Base-by-base conservation (phyloP, 805 yeast genomes). In the Ogataea angusta region DNA sequence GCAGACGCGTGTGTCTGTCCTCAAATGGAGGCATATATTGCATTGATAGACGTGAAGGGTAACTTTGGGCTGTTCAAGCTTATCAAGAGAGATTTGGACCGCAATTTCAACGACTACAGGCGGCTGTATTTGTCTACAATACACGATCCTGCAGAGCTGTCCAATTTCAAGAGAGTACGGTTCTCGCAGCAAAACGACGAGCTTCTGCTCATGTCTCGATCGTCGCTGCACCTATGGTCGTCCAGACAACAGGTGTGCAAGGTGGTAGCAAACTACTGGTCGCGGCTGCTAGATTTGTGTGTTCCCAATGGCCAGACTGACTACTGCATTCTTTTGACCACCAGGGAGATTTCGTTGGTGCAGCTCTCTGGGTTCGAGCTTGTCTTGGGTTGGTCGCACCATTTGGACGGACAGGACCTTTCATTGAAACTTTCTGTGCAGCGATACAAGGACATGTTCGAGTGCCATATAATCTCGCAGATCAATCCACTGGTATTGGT, bases 371-470 rank as follows among this genome's bases (percentile, higher is more conserved):
- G 48, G 12, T 54, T 76, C n/a, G 62, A 62, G 22, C 68, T 84
- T 42, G 44, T 76, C 2, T 52, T 87, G 1, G 74, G 90, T 0
- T 85, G 95, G 90, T 82, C 80, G 45, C 96, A 88, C 59, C 75
- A 64, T 45, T 59, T 84, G 16, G 70, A 72, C 30, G 68, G 73
- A 6, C 47, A 57, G 1, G 95, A 86, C 49, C 71, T 73, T 1
- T 70, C 86, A 0, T 49, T 80, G 40, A 63, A 57, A 37, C 41
- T 83, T 38, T 47, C 57, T 2, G 54, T 70, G 2, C 55, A 62
- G 10, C 4, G 13, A 6, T 10, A 39, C 46, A 19, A 12, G 24
- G 14, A 17, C 23, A 2, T 30, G 41, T 14, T 34, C n/a, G 31
- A 52, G 3, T 65, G 69, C 41, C 19, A 56, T 15, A 45, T 69